These are phyloP conservation scores for Colletotrichum sojae DNA, from an alignment of 2,329 filamentous ascomycete genomes.

Conservation along the genomic window DNA sequence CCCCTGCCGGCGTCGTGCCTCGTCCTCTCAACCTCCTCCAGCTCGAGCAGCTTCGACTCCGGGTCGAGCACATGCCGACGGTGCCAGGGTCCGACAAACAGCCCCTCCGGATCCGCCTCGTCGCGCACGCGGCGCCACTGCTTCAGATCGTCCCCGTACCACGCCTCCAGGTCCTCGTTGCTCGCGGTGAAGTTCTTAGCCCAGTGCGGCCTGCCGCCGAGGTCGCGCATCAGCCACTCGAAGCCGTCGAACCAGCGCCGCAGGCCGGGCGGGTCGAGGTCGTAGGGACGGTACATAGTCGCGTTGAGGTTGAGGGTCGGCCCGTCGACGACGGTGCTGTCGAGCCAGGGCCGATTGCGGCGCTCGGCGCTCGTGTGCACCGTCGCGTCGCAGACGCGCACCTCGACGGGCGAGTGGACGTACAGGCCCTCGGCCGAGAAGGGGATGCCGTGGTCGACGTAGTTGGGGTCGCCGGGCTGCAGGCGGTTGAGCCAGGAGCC, in stretches of 20 bases:
- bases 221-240: conserved; percentile 90
- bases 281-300: conserved; percentile 88
- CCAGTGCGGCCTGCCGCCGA: conserved; percentile 91
- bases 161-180: conserved; percentile 69
- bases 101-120: conserved; percentile 82
- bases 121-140: conserved; percentile 79
- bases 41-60: conserved; percentile 49
- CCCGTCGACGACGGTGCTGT: conserved; percentile 77
- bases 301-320: conserved; percentile 92
- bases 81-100: conserved; percentile 96
- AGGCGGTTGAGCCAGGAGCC: conserved; percentile 85
- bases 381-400: conserved; percentile 84
- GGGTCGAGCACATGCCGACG: conserved; percentile 72
- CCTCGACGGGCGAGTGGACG: conserved; percentile 92
- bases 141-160: conserved; percentile 78
- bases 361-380: conserved; percentile 49
- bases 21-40: conserved; percentile 55
- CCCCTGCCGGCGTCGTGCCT: conserved; percentile 37
- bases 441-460: conserved; percentile 79
- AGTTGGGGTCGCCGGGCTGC: conserved; percentile 73
- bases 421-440: conserved; percentile 85
- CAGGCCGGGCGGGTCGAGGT: conserved; percentile 81
- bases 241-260: conserved; percentile 89
- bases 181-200: conserved; percentile 87
- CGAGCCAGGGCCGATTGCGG: conserved; percentile 66